Evolutionary conservation across 257 asterid genomes (phyloP), one percentile per base, ranked within the genome.

Genomic region (Solanum chiquidenum): DNA sequence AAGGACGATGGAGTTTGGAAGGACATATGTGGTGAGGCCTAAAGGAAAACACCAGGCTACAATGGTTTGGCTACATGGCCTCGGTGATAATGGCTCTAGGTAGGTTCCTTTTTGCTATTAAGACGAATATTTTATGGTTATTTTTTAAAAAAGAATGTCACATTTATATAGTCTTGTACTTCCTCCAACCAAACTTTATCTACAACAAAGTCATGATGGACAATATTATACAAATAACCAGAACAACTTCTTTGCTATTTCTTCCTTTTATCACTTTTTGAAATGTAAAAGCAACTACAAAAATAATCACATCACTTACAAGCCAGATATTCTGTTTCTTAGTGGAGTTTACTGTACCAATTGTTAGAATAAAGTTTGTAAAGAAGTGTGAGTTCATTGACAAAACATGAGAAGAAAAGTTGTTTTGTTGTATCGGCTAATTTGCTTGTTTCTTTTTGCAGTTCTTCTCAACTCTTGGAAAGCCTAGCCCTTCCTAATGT

Each of bases 41-140:
- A 95, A 90, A 91, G 99, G 99, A 76, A 95, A 94, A 88, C 99
- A 96, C 91, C 99, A 95, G 90, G 98, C 98, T 83, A 96, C 99
- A 52, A 90, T 96, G 49, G 96, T 96, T 91, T 96, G 99, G 99
- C 87, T 96, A 94, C 99, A 96, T 90, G 99, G 98, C 75, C 98
- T 96, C 52, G 97, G 98, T 83, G 99, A 96, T 93, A 96, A 95
- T 90, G 99, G 98, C 91, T 95, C 99, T 79, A 96, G 99, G 99
- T 94, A 89, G 69, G 76, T 77, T 40, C 52, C 7, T 52, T 68
- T 62, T 71, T n/a, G 11, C 75, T 18, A 27, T 84, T 8, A 55
- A 64, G 42, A 35, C 9, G 3, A 80, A 29, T 76, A 38, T 69
- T 89, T 88, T 85, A 29, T 77, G 33, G 14, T 87, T 73, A 29